Evolutionary conservation across 192 early-diverging fungal species (phyloP).

Genomic region (Coemansia sp.): DNA sequence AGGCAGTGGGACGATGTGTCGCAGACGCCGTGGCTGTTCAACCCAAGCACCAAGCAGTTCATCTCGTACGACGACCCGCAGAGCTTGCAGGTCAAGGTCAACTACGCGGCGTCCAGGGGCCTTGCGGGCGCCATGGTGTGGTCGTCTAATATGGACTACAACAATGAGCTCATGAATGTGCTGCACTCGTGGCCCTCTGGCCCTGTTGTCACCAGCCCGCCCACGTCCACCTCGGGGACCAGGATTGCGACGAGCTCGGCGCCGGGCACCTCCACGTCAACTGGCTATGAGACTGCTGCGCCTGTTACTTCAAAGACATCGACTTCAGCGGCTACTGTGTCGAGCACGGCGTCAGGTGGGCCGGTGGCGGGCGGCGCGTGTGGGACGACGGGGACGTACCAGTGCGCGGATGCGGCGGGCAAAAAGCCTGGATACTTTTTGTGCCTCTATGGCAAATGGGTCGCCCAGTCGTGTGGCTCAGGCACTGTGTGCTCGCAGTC

Average conservation of each 20-base stretch:
- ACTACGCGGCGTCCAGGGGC: slow-evolving; percentile 56
- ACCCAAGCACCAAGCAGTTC: slow-evolving; percentile 56
- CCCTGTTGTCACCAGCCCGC: background rate
- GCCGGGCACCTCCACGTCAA: background rate
- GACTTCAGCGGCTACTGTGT: background rate
- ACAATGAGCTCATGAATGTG: slow-evolving; percentile 54
- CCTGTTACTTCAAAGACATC: background rate
- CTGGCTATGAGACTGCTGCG: background rate
- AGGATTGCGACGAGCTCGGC: slow-evolving; percentile 1
- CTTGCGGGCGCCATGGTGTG: slow-evolving; percentile 69
- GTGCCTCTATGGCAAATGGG: slow-evolving; percentile 36
- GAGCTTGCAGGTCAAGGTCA: slow-evolving; percentile 60
- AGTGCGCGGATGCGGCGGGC: slow-evolving; percentile 22
- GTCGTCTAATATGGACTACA: slow-evolving; percentile 60
- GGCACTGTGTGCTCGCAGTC: slow-evolving; percentile 32
- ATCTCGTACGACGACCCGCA: slow-evolving; percentile 70
- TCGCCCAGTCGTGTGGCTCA: slow-evolving; percentile 18
- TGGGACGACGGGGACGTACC: slow-evolving; percentile 7
- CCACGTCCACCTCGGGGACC: slow-evolving; percentile 4
- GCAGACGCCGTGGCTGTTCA: slow-evolving; percentile 72
- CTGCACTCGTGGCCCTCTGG: slow-evolving; percentile 17
- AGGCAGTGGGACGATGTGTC: slow-evolving; percentile 60
- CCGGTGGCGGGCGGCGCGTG: slow-evolving; percentile 27
- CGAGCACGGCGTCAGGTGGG: slow-evolving; percentile 6
- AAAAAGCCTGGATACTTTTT: slow-evolving; percentile 23